phyloP scores from a whole-genome alignment of 2,329 filamentous ascomycete genomes.

The Thelonectria rubi region DNA sequence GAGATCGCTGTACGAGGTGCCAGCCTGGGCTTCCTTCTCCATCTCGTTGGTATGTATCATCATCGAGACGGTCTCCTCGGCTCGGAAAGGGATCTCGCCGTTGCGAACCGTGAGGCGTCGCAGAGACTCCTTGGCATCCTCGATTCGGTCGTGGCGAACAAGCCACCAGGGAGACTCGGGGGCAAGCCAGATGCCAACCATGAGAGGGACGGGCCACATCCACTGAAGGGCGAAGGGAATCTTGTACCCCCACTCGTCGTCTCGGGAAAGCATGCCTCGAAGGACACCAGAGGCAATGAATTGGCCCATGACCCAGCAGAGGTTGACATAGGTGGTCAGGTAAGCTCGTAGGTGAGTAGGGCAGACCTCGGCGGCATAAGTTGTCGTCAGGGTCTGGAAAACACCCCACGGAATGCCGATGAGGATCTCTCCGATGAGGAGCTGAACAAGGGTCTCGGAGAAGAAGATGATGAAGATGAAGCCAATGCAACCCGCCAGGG shows the following conservation, averaged over 20 bases:
- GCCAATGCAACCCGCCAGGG: constrained; percentile 49
- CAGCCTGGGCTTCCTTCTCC: constrained; percentile 52
- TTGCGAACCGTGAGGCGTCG: constrained; percentile 53
- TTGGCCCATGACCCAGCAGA: constrained; percentile 61
- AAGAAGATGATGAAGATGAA: constrained; percentile 63
- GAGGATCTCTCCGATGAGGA: constrained; percentile 57
- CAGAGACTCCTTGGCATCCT: constrained; percentile 52
- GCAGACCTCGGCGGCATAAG: constrained; percentile 60
- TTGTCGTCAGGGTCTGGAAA: constrained; percentile 57
- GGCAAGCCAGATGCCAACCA: constrained; percentile 53
- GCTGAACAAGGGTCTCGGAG: constrained; percentile 50
- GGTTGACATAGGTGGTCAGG: constrained; percentile 58
- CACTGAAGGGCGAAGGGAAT: constrained; percentile 62
- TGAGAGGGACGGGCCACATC: constrained; percentile 57
- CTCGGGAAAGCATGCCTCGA: constrained; percentile 49
- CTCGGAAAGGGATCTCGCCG: constrained; percentile 46
- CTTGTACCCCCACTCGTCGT: constrained; percentile 55
- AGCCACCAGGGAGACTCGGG: constrained; percentile 63
- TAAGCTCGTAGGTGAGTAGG: constrained; percentile 58
- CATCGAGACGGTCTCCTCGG: constrained; percentile 58
- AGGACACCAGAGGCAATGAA: constrained; percentile 56
- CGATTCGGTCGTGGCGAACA: constrained; percentile 51
- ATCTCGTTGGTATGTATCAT: constrained; percentile 61
- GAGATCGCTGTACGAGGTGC: constrained; percentile 56
- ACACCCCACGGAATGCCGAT: constrained; percentile 58